Conservation (phyloP, 2,329 filamentous ascomycete genomes). For the Ophiostoma fasciatum region DNA sequence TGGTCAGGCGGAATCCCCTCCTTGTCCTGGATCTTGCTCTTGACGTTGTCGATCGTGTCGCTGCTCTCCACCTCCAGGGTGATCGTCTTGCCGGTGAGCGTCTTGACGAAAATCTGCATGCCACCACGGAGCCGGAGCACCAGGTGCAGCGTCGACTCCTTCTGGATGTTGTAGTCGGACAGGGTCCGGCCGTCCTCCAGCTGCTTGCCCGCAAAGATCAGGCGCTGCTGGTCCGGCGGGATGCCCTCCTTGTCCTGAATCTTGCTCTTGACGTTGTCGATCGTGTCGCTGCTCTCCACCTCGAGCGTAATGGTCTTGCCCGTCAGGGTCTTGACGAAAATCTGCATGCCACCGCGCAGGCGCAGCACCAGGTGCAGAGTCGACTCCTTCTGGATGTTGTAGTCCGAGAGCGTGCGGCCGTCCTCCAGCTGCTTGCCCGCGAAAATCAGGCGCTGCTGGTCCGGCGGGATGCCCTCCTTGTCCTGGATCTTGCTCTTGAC, state of each 20-base stretch:
- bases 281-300: constrained; percentile 78
- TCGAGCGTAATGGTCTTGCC: constrained; percentile 93
- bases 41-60: constrained; percentile 31
- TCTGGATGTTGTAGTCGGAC: constrained; percentile 85
- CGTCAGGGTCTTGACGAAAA: constrained; percentile 75
- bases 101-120: constrained; percentile 48
- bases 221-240: constrained; percentile 91
- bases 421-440: constrained; percentile 95
- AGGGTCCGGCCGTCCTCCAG: constrained; percentile 63
- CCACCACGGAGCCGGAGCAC: constrained; percentile 59
- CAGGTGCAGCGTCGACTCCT: constrained; percentile 57
- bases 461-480: constrained; percentile 93
- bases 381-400: constrained; percentile 92
- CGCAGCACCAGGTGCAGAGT: constrained; percentile 77
- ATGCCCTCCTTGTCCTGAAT: constrained; percentile 95
- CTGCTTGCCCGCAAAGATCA: constrained; percentile 99
- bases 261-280: constrained; percentile 89
- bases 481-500: constrained; percentile 97
- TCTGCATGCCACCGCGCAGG: constrained; percentile 81
- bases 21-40: constrained; percentile 64
- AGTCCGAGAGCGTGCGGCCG: constrained; percentile 76
- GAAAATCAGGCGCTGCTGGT: constrained; percentile 98
- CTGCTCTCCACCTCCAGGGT: constrained; percentile 32
- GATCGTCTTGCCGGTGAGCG: constrained; percentile 54
- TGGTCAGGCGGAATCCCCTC: constrained; percentile 97